phyloP scores from a whole-genome alignment of 2,329 filamentous ascomycete species.

The Epichloe uncinata region DNA sequence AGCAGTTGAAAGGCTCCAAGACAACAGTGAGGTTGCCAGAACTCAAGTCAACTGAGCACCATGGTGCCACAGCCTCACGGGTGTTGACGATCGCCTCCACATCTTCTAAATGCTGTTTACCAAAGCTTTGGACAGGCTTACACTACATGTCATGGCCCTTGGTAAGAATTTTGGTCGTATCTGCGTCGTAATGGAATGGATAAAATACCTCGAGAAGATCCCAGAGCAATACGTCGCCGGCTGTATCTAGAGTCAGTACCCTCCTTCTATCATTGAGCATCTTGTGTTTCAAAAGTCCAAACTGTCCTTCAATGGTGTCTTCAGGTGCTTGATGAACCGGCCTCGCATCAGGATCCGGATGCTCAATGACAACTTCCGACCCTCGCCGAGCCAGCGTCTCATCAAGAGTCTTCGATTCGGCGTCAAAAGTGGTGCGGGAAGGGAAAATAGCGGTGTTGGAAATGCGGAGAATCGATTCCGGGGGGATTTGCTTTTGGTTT shows the following conservation, averaged over 20 bases:
- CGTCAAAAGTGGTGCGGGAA: conserved; percentile 35
- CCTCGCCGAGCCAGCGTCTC: conserved; percentile 27
- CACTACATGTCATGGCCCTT: conserved; percentile 41
- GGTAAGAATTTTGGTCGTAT: background rate
- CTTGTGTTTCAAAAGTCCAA: conserved; percentile 86
- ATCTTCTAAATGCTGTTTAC: conserved; percentile 86
- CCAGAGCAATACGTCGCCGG: conserved; percentile 90
- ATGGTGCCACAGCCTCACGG: conserved; percentile 77
- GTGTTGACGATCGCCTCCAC: conserved; percentile 81
- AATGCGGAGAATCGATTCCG: conserved; percentile 65
- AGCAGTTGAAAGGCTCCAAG: conserved; percentile 88
- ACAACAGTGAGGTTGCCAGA: conserved; percentile 86
- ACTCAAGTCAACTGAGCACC: conserved; percentile 90
- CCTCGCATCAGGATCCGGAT: conserved; percentile 25
- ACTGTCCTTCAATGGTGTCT: conserved; percentile 86
- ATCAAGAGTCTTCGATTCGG: conserved; percentile 40
- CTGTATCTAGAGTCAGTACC: conserved; percentile 84
- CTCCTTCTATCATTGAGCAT: conserved; percentile 82
- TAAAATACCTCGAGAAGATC: conserved; percentile 63
- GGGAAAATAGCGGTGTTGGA: conserved; percentile 73
- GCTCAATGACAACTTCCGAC: conserved; percentile 18
- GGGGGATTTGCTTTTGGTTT: conserved; percentile 54
- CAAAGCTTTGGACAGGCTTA: conserved; percentile 77
- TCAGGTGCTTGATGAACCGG: conserved; percentile 57
- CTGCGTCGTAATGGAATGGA: background rate